A percentile compares a stretch with the other conserved stretches of the same genome.
These are phyloP conservation scores for Trifolium dubium DNA, from an alignment of 306 rosid genomes.

Conservation along the genomic window DNA sequence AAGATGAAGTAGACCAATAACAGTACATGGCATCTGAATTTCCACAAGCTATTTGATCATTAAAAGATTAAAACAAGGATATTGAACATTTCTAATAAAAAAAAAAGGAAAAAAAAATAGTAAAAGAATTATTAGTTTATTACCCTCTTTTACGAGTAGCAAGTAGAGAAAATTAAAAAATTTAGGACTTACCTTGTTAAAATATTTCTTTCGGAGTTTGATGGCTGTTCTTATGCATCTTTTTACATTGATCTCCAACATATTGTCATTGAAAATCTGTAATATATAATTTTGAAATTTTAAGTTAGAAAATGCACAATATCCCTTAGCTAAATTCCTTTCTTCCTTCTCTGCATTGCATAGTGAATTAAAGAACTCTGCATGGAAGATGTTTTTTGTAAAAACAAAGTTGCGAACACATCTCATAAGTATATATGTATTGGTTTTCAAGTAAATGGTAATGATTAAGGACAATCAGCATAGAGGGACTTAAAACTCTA, in stretches of 20 bases:
- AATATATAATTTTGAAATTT: slow-evolving; percentile 33
- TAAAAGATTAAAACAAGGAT: slow-evolving; percentile 24
- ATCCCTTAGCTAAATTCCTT: not conserved
- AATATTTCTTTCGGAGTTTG: slow-evolving; percentile 86
- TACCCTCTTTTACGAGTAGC: slow-evolving; percentile 24
- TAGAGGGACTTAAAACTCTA: slow-evolving; percentile 9
- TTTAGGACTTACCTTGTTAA: slow-evolving; percentile 66
- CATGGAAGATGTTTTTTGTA: not conserved
- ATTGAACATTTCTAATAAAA: slow-evolving; percentile 23
- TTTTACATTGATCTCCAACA: slow-evolving; percentile 79
- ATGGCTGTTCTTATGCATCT: slow-evolving; percentile 75
- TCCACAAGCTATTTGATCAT: slow-evolving; percentile 18
- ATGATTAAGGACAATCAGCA: slow-evolving; percentile 17
- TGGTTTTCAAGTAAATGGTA: slow-evolving; percentile 2
- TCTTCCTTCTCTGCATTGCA: slow-evolving; percentile 5
- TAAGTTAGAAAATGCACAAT: slow-evolving; percentile 37
- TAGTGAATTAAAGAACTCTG: slow-evolving; percentile 25
- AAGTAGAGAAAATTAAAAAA: slow-evolving; percentile 30
- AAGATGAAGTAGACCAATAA: slow-evolving; percentile 27
- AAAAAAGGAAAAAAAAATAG: slow-evolving; percentile 24
- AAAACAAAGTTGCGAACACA: slow-evolving; percentile 13
- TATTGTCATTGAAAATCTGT: slow-evolving; percentile 89
- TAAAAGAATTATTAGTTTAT: slow-evolving; percentile 12
- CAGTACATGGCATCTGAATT: slow-evolving; percentile 5
- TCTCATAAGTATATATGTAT: slow-evolving; percentile 19